Base-by-base conservation (phyloP, 257 asterid species). In the Solanum tarapatanum region DNA sequence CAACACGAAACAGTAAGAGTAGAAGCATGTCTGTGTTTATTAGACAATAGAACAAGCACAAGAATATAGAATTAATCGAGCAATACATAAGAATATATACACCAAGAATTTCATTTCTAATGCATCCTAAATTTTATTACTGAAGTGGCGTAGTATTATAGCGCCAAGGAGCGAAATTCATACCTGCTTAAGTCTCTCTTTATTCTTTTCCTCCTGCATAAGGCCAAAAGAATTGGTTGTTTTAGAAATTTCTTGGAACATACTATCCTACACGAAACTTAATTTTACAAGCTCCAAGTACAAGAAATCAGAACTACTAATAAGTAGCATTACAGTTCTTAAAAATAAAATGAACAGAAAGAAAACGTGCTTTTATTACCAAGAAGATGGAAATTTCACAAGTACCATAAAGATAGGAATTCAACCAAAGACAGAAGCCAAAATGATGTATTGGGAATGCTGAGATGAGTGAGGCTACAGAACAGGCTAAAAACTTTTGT, bases 111-210 rank as follows among this genome's bases (percentile, higher is more conserved):
- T 48, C 41, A 48, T 21, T 48, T 51, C 66, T 45, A 82, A 9
- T 28, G 43, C 69, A 48, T 82, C 19, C 69, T 5, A 5, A 45
- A 45, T 2, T 26, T 26, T 6, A 82, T 30, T 17, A 48, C 43
- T 2, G n/a, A 48, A 28, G 66, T 17, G 85, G 85, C 8, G 21
- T 30, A 82, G 48, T 41, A 41, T 28, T 76, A 48, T 16, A 48
- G 70, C 21, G 43, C 35, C 21, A 9, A 48, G 7, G 80, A 88
- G 69, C 19, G 30, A 88, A 87, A 90, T 17, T 28, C 43, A 23
- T 90, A 96, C 99, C 98, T 96, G 98, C 88, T 92, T 90, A 75
- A 88, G 89, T 87, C 98, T 93, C 94, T 91, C 89, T 87, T 87
- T 94, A 77, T 87, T 91, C 91, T 88, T 82, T 89, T 94, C 98